Evolutionary conservation across 2,329 filamentous ascomycete species (phyloP).

Genomic region (Ophiostoma himal-ulmi): DNA sequence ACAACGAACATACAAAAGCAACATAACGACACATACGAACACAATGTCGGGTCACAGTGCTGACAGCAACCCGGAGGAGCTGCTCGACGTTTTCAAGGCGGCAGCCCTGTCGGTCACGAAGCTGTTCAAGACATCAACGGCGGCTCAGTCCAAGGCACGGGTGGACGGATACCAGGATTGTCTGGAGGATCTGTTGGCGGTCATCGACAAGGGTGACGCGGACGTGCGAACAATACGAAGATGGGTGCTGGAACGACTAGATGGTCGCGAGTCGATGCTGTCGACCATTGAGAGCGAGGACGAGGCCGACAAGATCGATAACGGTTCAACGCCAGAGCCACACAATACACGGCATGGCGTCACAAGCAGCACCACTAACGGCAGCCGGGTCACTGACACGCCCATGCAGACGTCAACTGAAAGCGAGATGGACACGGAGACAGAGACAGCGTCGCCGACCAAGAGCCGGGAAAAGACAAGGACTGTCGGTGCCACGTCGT

Average conservation of each 20-base stretch:
- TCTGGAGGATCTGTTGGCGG: slow-evolving; percentile 78
- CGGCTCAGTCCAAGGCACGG: slow-evolving; percentile 68
- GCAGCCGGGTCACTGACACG: background rate
- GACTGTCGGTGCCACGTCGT: slow-evolving; percentile 18
- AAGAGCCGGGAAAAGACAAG: slow-evolving; percentile 26
- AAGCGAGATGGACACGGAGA: slow-evolving; percentile 26
- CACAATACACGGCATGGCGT: background rate
- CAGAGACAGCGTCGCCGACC: slow-evolving; percentile 37
- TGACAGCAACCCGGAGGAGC: slow-evolving; percentile 47
- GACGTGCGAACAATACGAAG: slow-evolving; percentile 61
- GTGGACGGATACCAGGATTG: slow-evolving; percentile 89
- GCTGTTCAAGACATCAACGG: slow-evolving; percentile 85
- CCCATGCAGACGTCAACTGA: slow-evolving; percentile 1
- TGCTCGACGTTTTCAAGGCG: slow-evolving; percentile 84
- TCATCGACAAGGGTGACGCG: slow-evolving; percentile 75
- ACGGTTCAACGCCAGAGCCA: slow-evolving; percentile 53
- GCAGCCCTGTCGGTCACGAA: slow-evolving; percentile 93
- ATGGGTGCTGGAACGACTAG: slow-evolving; percentile 64
- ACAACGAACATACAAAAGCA: background rate
- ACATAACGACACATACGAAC: background rate
- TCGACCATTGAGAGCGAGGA: slow-evolving; percentile 49
- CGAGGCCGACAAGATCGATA: slow-evolving; percentile 58
- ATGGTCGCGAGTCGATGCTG: slow-evolving; percentile 52
- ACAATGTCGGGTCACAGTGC: slow-evolving; percentile 17
- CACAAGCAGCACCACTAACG: background rate